Evolutionary conservation across 2,329 filamentous ascomycete species (phyloP).

Genomic region (Lachnellula hyalina): DNA sequence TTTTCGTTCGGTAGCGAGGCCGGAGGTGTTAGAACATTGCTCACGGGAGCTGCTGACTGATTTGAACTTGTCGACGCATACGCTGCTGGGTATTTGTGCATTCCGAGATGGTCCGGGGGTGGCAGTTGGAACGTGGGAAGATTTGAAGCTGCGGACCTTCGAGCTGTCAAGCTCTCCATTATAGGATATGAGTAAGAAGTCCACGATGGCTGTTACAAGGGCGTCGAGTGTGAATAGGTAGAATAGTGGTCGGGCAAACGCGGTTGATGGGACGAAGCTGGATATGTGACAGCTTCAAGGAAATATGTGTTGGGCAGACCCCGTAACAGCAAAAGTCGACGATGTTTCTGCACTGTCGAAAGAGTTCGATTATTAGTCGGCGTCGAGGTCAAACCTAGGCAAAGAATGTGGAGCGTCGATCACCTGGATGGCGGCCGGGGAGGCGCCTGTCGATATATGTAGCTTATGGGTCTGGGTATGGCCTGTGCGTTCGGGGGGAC

Average conservation of each 20-base stretch:
- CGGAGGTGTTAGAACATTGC: slow-evolving; percentile 38
- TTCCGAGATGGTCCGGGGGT: slow-evolving; percentile 49
- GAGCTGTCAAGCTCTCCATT: slow-evolving; percentile 62
- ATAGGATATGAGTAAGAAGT: slow-evolving; percentile 30
- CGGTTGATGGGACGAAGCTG: neutral
- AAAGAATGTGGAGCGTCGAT: slow-evolving; percentile 36
- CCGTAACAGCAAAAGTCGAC: neutral
- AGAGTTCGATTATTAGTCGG: slow-evolving; percentile 1
- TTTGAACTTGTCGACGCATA: slow-evolving; percentile 41
- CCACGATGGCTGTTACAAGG: slow-evolving; percentile 13
- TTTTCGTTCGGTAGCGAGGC: slow-evolving; percentile 51
- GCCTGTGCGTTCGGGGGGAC: slow-evolving; percentile 18
- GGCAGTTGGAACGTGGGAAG: slow-evolving; percentile 66
- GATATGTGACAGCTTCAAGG: neutral
- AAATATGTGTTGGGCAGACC: neutral
- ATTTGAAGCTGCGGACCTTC: slow-evolving; percentile 63
- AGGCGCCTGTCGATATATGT: slow-evolving; percentile 32
- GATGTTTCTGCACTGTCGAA: slow-evolving; percentile 4
- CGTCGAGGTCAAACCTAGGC: slow-evolving; percentile 20
- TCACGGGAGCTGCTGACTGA: slow-evolving; percentile 33
- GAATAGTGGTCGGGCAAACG: neutral
- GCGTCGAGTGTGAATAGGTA: neutral
- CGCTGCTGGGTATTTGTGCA: slow-evolving; percentile 50
- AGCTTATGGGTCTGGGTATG: slow-evolving; percentile 28
- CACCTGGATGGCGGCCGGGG: slow-evolving; percentile 34